Evolutionary conservation across 805 yeast species (phyloP).

Genomic region (Starmerella kuoi): DNA sequence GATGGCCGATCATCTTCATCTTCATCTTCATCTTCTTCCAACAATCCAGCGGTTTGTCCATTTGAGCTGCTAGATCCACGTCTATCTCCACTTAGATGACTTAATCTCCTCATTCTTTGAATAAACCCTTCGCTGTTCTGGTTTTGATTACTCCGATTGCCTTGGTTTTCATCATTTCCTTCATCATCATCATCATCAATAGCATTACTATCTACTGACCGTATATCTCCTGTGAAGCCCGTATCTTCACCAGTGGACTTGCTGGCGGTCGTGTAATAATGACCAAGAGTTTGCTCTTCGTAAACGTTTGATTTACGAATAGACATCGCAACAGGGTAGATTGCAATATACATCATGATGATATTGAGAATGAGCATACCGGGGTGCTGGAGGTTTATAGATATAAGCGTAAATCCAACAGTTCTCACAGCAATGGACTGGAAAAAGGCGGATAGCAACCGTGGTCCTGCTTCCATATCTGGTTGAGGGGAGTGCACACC

Average conservation of each 20-base stretch:
- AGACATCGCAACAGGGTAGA: slow-evolving; percentile 88
- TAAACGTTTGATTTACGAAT: slow-evolving; percentile 94
- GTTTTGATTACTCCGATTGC: slow-evolving; percentile 12
- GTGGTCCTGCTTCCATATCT: slow-evolving; percentile 50
- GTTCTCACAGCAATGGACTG: slow-evolving; percentile 91
- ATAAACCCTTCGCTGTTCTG: neutral
- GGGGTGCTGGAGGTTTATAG: slow-evolving; percentile 61
- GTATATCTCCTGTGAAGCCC: neutral
- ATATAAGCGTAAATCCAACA: slow-evolving; percentile 74
- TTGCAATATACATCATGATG: slow-evolving; percentile 97
- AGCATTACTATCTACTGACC: slow-evolving; percentile 5
- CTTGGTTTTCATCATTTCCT: slow-evolving; percentile 20
- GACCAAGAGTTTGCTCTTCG: slow-evolving; percentile 93
- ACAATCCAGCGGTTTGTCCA: neutral
- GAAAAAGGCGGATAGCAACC: slow-evolving; percentile 70
- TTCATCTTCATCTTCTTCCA: slow-evolving; percentile 21
- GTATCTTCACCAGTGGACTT: neutral
- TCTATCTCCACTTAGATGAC: slow-evolving; percentile 2
- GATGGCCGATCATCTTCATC: slow-evolving; percentile 24
- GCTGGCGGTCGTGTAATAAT: slow-evolving; percentile 36
- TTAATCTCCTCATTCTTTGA: slow-evolving; percentile 1
- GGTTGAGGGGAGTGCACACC: slow-evolving; percentile 32
- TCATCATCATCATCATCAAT: slow-evolving; percentile 3
- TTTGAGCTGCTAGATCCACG: slow-evolving; percentile 12
- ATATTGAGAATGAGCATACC: slow-evolving; percentile 87